phyloP scores from a whole-genome alignment of 495 filamentous ascomycete genomes.

The Cetradonia linearis region DNA sequence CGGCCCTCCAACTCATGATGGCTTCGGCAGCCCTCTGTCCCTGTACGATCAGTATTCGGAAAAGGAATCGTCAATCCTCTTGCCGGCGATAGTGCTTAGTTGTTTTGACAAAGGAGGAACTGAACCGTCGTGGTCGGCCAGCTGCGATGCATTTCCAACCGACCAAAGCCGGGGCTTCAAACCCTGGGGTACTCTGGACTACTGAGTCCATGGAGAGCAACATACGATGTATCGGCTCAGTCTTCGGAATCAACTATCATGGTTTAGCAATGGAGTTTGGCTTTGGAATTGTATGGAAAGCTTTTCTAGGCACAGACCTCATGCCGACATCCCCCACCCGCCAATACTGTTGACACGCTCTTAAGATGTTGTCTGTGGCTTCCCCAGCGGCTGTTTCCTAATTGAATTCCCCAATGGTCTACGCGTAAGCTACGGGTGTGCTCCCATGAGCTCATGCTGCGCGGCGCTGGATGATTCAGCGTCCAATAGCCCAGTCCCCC shows the following conservation, averaged over 20 bases:
- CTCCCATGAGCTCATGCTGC: not conserved
- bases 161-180: not conserved
- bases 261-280: not conserved
- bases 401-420: not conserved
- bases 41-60: not conserved
- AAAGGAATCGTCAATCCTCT: not conserved
- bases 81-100: not conserved
- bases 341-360: not conserved
- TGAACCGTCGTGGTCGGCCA: not conserved
- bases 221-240: not conserved
- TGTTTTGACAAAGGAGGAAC: not conserved
- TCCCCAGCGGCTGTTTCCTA: not conserved
- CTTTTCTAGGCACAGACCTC: not conserved
- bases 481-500: not conserved
- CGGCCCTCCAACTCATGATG: not conserved
- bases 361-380: not conserved
- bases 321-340: not conserved
- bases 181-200: not conserved
- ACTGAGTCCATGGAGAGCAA: not conserved
- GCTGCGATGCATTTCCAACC: not conserved
- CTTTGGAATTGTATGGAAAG: not conserved
- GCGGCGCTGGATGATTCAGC: not conserved
- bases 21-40: not conserved
- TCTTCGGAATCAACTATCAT: not conserved
- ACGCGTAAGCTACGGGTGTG: not conserved